A percentile compares a stretch with the other conserved stretches of the same genome.
Conservation (phyloP, 768 basidiomycete species). For the Lyophyllum decastes region DNA sequence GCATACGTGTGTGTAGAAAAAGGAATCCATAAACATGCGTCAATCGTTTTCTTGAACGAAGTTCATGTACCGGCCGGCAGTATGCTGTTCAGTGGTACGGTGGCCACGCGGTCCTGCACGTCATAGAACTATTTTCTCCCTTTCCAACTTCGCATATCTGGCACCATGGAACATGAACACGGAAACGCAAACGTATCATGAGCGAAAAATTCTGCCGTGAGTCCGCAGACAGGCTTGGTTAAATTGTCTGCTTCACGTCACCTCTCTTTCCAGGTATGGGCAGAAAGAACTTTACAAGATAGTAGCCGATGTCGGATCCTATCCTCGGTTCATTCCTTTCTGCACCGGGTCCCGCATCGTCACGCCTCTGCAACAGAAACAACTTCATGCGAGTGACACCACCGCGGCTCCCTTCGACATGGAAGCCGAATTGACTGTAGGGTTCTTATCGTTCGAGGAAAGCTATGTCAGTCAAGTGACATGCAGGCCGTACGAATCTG, state of each 20-base stretch:
- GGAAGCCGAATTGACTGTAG: slow-evolving; percentile 86
- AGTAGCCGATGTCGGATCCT: slow-evolving; percentile 86
- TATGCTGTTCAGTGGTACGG: slow-evolving; percentile 10
- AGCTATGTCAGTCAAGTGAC: slow-evolving; percentile 86
- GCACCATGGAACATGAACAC: slow-evolving; percentile 36
- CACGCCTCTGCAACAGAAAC: slow-evolving; percentile 25
- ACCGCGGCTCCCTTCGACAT: slow-evolving; percentile 43
- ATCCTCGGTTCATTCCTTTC: slow-evolving; percentile 87
- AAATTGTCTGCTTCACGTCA: slow-evolving; percentile 7
- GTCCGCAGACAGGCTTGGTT: slow-evolving; percentile 29
- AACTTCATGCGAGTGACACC: slow-evolving; percentile 19
- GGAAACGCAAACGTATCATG: slow-evolving; percentile 69
- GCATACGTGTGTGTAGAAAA: neutral
- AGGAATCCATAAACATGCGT: neutral
- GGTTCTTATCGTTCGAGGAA: slow-evolving; percentile 86
- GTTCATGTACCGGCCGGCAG: slow-evolving; percentile 12
- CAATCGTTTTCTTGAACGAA: neutral
- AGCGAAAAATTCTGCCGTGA: slow-evolving; percentile 87
- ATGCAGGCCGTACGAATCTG: slow-evolving; percentile 74
- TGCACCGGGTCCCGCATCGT: slow-evolving; percentile 77
- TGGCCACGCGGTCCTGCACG: neutral
- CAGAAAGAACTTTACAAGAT: slow-evolving; percentile 79
- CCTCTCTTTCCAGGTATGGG: slow-evolving; percentile 57
- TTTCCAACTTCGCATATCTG: slow-evolving; percentile 50
- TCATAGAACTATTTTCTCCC: slow-evolving; percentile 44